A percentile compares a stretch with the other conserved stretches of the same genome.
These are phyloP conservation scores for Leccinum subrobustum DNA, from an alignment of 1,284 basidiomycete genomes.

Conservation along the genomic window DNA sequence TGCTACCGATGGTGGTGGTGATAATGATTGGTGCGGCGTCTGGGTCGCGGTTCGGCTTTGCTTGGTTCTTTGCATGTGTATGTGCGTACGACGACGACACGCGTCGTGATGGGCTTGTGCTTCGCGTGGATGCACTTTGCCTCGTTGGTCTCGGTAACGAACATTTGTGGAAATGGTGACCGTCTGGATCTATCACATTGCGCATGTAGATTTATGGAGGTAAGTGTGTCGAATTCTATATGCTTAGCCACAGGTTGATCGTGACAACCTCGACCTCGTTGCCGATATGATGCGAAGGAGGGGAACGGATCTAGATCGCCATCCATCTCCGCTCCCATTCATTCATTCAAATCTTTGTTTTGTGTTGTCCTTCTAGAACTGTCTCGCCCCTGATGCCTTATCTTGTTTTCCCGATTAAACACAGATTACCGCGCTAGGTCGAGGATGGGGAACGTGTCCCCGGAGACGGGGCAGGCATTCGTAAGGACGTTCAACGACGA, in stretches of 20 bases:
- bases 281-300: neutral
- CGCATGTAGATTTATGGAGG: constrained; percentile 51
- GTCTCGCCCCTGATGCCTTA: neutral
- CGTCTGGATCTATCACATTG: neutral
- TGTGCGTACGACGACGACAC: neutral
- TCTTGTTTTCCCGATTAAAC: constrained; percentile 1
- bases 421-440: constrained; percentile 54
- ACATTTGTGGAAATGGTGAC: neutral
- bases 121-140: neutral
- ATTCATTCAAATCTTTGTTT: neutral
- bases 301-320: constrained; percentile 4
- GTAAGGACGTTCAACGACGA: constrained; percentile 45
- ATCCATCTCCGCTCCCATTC: constrained; percentile 28
- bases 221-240: constrained; percentile 23
- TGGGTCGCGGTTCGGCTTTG: neutral
- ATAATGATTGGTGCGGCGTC: neutral
- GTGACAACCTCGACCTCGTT: constrained; percentile 11
- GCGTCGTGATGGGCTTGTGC: constrained; percentile 2
- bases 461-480: constrained; percentile 33
- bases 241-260: neutral
- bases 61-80: neutral
- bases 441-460: constrained; percentile 42
- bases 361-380: constrained; percentile 1
- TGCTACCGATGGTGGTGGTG: neutral
- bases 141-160: neutral